Base-by-base conservation (phyloP, 140 eudicot genomes). In the Ambrosia hybrid region DNA sequence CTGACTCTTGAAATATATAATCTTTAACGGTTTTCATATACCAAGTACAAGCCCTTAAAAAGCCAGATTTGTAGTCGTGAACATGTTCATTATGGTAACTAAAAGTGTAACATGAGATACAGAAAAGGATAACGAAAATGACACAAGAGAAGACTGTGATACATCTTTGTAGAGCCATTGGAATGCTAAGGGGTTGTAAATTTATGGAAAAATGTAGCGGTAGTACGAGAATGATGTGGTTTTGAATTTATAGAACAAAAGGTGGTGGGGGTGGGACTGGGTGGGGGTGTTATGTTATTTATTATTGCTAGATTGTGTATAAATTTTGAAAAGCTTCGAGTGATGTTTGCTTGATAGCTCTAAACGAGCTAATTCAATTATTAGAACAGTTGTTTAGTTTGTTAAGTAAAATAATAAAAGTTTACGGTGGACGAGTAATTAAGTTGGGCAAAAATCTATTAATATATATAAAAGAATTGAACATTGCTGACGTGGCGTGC, bases 131-230 rank as follows among this genome's bases (percentile, higher is more conserved):
- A 33, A 38, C 48, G 64, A 39, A 7, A 4, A 49, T 6, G 36
- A 58, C 39, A 38, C 59, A 10, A 38, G 65, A 58, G 26, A 67
- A 43, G 45, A 73, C 39, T 13, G 51, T 2, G 45, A 73, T n/a
- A 48, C 36, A 49, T 73, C 71, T 51, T 58, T 51, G 51, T 57
- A 67, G 70, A 72, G 79, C 57, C 83, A 79, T 78, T 48, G 2
- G 11, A 17, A 48, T 11, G 51, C 26, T 36, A 49, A 58, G 65
- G n/a, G 65, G n/a, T 63, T 63, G 67, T 9, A 9, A 46, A 9
- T 45, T 63, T 41, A 33, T 51, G 61, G 65, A 57, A 39, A 36
- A 39, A 36, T 69, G 69, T 74, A 13, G 7, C 0, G 10, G 14
- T 46, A 46, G 51, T 60, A 60, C 10, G 43, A 15, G 58, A 58